Conservation (phyloP, 1,284 basidiomycete genomes). For the Microbotryum saponariae region DNA sequence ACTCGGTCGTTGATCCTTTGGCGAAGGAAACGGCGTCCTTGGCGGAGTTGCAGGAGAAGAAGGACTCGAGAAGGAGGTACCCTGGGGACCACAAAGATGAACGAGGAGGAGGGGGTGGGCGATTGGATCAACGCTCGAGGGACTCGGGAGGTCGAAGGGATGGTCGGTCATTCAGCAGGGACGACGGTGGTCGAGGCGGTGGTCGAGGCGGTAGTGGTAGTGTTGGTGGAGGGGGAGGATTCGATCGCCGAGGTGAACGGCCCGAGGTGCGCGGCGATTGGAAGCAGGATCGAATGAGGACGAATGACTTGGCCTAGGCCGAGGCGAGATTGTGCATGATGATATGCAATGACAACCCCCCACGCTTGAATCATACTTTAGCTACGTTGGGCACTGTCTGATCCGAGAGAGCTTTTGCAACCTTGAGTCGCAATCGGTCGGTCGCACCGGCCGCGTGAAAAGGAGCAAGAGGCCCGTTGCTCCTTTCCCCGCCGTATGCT, state of each 20-base stretch:
- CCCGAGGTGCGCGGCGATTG: conserved; percentile 18
- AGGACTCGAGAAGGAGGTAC: not conserved
- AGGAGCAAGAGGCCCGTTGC: no score
- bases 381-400: no score
- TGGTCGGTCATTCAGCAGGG: not conserved
- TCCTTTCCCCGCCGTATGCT: no score
- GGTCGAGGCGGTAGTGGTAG: not conserved
- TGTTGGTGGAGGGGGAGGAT: not conserved
- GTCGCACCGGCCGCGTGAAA: no score
- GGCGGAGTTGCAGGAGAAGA: conserved; percentile 21
- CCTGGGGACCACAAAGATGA: conserved; percentile 5
- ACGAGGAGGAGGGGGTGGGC: not conserved
- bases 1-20: conserved; percentile 27
- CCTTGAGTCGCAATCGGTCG: no score
- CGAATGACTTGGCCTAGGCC: conserved; percentile 17
- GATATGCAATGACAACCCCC: no score
- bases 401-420: no score
- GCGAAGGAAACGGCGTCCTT: conserved; percentile 21
- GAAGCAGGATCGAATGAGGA: conserved; percentile 20
- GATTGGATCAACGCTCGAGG: not conserved
- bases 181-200: not conserved
- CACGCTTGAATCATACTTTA: no score
- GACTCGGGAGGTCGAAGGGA: not conserved
- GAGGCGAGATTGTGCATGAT: no score
- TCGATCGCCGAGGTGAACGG: not conserved